Base-by-base conservation (phyloP, 208 protist genomes). In the Leishmania braziliensis region DNA sequence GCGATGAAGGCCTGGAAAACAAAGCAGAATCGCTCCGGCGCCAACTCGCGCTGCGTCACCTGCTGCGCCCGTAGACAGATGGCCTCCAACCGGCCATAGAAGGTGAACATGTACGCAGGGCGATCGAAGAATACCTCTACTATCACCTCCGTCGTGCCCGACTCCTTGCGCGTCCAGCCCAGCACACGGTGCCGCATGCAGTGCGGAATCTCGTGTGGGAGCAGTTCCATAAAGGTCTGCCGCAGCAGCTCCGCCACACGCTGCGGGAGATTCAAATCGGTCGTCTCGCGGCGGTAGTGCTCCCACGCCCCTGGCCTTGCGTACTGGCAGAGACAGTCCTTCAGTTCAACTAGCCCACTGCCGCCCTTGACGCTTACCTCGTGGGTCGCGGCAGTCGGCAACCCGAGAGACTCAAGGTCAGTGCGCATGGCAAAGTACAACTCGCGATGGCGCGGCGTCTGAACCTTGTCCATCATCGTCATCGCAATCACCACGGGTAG, bases 391-490 rank as follows among this genome's bases (percentile, higher is more conserved):
- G 91, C 88, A 54, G 94, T 81, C 8, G 93, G 92, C 50, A 98
- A 80, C 16, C 88, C 84, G 77, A 95, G 83, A 5, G 92, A 88
- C 79, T 97, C 92, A 62, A 98, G 86, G 79, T 97, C 93, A 0
- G 93, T 93, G 63, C 95, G 93, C 92, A 98, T 88, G 1, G 93
- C 84, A 78, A 97, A 95, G 86, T 98, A 97, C 68, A 96, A 79
- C 80, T 98, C 95, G 12, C 93, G 91, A 82, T 96, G 95, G 51
- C 84, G 86, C 33, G 92, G 93, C 9, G 92, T 96, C 82, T 96
- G 92, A 58, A 98, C 93, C 63, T 88, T 90, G 78, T 98, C 95
- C 92, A 98, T 96, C 94, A 96, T 97, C 39, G 95, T 96, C 62
- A 98, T 81, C 46, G 88, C 93, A 23, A 98, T 81, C 43, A 97